phyloP scores from a whole-genome alignment of 345 rosid genomes.

The Psidium friedrichsthalianum region DNA sequence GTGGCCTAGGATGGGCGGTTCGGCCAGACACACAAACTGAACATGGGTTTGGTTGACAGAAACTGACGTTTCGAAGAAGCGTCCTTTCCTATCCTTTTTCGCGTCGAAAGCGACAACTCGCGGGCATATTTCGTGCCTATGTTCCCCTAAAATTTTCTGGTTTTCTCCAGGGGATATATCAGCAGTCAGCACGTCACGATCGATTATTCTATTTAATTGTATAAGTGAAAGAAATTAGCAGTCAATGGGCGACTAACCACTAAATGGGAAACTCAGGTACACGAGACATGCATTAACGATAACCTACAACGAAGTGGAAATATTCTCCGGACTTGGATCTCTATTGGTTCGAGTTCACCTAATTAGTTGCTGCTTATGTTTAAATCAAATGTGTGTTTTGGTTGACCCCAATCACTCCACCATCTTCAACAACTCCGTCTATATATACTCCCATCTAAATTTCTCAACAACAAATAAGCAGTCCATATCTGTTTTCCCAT shows the following conservation, averaged over 20 bases:
- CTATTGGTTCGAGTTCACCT: not conserved
- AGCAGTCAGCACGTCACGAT: not conserved
- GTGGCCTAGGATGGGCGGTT: not conserved
- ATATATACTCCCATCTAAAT: not conserved
- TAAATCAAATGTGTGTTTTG: not conserved
- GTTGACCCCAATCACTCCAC: slow-evolving; percentile 4
- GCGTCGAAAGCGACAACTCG: not conserved
- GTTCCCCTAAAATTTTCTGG: not conserved
- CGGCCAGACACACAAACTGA: not conserved
- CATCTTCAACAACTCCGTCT: not conserved
- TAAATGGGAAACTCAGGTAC: not conserved
- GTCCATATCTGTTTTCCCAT: not conserved
- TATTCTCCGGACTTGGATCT: not conserved
- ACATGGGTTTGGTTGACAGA: not conserved
- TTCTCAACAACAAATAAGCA: not conserved
- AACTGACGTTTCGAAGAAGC: not conserved
- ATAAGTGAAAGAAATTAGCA: not conserved
- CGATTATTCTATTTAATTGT: not conserved
- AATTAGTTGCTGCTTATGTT: not conserved
- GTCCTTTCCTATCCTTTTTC: not conserved
- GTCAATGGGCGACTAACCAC: not conserved
- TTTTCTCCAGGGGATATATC: not conserved
- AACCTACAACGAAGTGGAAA: not conserved
- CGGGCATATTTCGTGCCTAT: not conserved
- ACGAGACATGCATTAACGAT: not conserved